Conservation (phyloP, 164 flowering plant genomes). For the Sextonia rubra region DNA sequence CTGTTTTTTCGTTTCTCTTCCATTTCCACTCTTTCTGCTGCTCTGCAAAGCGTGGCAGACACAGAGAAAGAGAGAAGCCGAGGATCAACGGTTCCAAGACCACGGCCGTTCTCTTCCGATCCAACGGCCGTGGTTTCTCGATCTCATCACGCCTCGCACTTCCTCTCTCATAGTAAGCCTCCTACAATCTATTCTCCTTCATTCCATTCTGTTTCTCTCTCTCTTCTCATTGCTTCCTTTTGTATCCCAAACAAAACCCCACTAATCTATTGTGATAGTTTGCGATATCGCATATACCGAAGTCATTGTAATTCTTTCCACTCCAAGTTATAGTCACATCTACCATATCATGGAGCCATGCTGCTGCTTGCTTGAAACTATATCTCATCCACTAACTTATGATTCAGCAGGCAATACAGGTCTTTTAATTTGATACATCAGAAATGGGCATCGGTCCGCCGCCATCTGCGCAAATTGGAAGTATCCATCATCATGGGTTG, state of each 20-base stretch:
- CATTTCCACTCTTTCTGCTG: conserved; percentile 26
- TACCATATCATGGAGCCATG: neutral
- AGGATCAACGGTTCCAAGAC: neutral
- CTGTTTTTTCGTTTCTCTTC: conserved; percentile 66
- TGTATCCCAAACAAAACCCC: neutral
- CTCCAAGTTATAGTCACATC: neutral
- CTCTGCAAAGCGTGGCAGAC: neutral
- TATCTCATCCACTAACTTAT: neutral
- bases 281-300: too few relatives aligned
- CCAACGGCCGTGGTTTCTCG: conserved; percentile 1
- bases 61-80: neutral
- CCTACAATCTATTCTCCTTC: neutral
- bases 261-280: neutral
- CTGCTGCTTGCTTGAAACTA: neutral
- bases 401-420: neutral
- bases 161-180: neutral
- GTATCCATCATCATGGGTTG: too few relatives aligned
- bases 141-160: neutral
- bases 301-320: neutral
- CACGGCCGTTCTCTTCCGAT: neutral
- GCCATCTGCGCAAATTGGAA: conserved; percentile 56
- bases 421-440: conserved; percentile 3
- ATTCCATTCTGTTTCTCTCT: neutral
- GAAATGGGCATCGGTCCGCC: conserved; percentile 49
- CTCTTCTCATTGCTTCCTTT: neutral